These are phyloP conservation scores for Botrytis pseudocinerea DNA, from an alignment of 2,329 filamentous ascomycete species.

Conservation along the genomic window DNA sequence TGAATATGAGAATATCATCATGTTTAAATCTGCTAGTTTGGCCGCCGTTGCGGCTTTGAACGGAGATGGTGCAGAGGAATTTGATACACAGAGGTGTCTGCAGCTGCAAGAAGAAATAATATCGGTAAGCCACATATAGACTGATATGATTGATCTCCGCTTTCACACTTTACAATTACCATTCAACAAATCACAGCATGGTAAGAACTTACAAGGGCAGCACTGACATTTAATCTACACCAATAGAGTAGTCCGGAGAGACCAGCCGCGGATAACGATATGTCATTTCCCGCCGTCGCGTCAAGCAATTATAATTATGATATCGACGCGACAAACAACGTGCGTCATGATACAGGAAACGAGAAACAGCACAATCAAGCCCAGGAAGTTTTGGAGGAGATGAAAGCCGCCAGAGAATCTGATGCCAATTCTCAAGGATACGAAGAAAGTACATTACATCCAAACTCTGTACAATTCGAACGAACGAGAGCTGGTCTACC, in stretches of 20 bases:
- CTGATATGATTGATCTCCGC: background rate
- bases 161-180: background rate
- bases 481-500: background rate
- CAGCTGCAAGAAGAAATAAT: conserved; percentile 25
- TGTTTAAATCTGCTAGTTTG: conserved; percentile 1
- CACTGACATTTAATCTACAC: conserved; percentile 16
- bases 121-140: conserved; percentile 27
- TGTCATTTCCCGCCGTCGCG: conserved; percentile 1
- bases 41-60: conserved; percentile 27
- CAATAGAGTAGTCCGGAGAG: conserved; percentile 13
- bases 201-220: conserved; percentile 12
- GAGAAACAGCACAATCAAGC: background rate
- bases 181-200: conserved; percentile 10
- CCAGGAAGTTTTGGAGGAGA: background rate
- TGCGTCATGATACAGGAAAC: background rate
- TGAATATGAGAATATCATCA: background rate
- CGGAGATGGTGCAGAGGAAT: conserved; percentile 23
- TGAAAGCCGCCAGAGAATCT: background rate
- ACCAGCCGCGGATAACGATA: background rate
- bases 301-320: background rate
- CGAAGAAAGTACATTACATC: background rate
- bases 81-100: conserved; percentile 30
- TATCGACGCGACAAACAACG: conserved; percentile 9
- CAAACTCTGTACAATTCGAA: background rate
- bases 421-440: background rate